Evolutionary conservation across 768 basidiomycete genomes (phyloP), one percentile per base, ranked within the genome.

Genomic region (Asterophora parasitica): DNA sequence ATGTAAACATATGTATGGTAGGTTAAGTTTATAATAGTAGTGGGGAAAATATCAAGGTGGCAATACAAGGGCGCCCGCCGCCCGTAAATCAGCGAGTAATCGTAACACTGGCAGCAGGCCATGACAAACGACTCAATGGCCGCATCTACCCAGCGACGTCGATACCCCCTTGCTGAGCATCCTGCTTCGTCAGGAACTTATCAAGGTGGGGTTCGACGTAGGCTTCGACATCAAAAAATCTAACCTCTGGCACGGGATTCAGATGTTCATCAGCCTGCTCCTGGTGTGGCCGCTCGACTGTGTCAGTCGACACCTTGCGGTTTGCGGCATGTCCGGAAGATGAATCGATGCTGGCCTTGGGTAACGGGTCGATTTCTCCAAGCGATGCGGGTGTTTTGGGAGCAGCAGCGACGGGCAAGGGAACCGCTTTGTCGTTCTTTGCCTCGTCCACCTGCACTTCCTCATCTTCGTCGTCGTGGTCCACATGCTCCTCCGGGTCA

Each of bases 401-500:
- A n/a, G 43, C 38, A 13, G 17, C 48, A 35, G 32, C 49, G 28
- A 42, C 31, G 12, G 43, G 52, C 1, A 49, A 48, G 28, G 11
- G 27, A 15, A 39, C 36, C 8, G 37, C 30, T 33, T 43, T 20
- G 17, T 51, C 44, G 23, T 23, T 23, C 23, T 23, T 23, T 23
- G 23, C 23, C 6, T 23, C 23, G 23, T 23, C 23, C 23, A 23
- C 23, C 23, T 23, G 3, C 6, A 23, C 3, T 38, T 46, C 42
- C 15, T 43, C 9, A 35, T 38, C 39, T 26, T 58, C 60, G 36
- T 58, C 65, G 20, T 45, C 58, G 4, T 53, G 58, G 42, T 57
- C 58, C 17, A 60, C 55, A 28, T 64, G 63, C 23, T 62, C 58
- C 15, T 56, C 49, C 13, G 27, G 54, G 27, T 66, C 60, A 43